Conservation (phyloP, 257 asterid genomes). For the Salvia hispanica region DNA sequence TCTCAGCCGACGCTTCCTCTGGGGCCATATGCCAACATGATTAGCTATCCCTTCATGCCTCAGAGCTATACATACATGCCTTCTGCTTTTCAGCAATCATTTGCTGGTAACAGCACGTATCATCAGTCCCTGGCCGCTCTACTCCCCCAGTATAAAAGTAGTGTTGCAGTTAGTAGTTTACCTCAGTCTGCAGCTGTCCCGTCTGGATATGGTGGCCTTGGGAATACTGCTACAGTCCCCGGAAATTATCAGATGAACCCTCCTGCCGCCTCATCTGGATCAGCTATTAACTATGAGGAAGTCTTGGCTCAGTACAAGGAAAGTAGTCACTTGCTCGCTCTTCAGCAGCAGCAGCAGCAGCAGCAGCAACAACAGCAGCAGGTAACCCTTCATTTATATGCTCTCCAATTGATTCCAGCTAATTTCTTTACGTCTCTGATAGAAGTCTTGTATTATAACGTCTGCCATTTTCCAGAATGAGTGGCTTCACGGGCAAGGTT, state of each 20-base stretch:
- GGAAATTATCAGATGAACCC: constrained; percentile 73
- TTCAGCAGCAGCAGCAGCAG: constrained; percentile 93
- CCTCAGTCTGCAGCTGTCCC: constrained; percentile 76
- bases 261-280: constrained; percentile 59
- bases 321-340: constrained; percentile 56
- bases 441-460: neutral
- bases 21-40: constrained; percentile 68
- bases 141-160: constrained; percentile 69
- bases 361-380: constrained; percentile 96
- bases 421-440: neutral
- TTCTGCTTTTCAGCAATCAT: constrained; percentile 71
- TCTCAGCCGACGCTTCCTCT: constrained; percentile 67
- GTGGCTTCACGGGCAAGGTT: constrained; percentile 83
- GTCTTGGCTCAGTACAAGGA: constrained; percentile 81
- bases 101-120: constrained; percentile 61
- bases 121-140: constrained; percentile 71
- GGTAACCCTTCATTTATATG: constrained; percentile 38
- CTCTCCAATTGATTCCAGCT: neutral
- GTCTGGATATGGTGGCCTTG: constrained; percentile 71
- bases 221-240: constrained; percentile 49
- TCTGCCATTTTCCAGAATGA: constrained; percentile 54
- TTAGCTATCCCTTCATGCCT: constrained; percentile 68
- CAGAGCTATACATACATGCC: constrained; percentile 80
- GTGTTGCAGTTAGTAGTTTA: constrained; percentile 60
- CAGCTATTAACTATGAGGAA: constrained; percentile 61